Evolutionary conservation across 176 grass and related monocot genomes (phyloP), one percentile per base, ranked within the genome.

Genomic region (Oryza coarctata): DNA sequence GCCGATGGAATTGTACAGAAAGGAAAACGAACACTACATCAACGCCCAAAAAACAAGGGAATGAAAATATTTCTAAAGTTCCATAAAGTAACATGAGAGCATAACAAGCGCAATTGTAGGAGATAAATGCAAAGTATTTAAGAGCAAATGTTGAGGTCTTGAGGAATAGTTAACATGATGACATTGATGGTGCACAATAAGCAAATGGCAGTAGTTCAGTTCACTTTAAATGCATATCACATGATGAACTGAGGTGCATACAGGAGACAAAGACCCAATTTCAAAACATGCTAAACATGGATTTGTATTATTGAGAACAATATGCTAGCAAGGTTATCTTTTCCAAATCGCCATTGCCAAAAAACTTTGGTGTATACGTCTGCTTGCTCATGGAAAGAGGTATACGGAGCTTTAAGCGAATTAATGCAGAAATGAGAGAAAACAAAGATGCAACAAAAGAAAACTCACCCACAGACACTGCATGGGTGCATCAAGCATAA

Each of bases 401-500:
- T n/a, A n/a, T n/a, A n/a, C n/a, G n/a, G n/a, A 29, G 34, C 44
- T 61, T 83, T 29, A 33, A 79, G 70, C 14, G 78, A 65, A 80
- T 5, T 31, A 68, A 70, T 39, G 43, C n/a, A 80, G 35, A 3
- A 63, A 74, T 58, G 7, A 77, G 5, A 73, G n/a, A n/a, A n/a
- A 20, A 86, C 17, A 18, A 2, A 15, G 3, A 11, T 50, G n/a
- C 0, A 57, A 32, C 25, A n/a, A 65, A 29, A 49, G 4, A 3
- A 41, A 68, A 80, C 88, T 50, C 83, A 98, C 95, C 95, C 22
- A 95, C 81, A 22, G 92, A 95, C 26, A 98, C 95, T 12, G 95
- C 88, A 32, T 90, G 88, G 4, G 92, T 98, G 82, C 92, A 98
- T 18, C 95, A 84, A 29, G 95, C 95, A 84, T 98, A 93, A 0